A percentile compares a stretch with the other conserved stretches of the same genome.
phyloP scores from a whole-genome alignment of 2,329 filamentous ascomycete species.

The Colletotrichum somersetense region DNA sequence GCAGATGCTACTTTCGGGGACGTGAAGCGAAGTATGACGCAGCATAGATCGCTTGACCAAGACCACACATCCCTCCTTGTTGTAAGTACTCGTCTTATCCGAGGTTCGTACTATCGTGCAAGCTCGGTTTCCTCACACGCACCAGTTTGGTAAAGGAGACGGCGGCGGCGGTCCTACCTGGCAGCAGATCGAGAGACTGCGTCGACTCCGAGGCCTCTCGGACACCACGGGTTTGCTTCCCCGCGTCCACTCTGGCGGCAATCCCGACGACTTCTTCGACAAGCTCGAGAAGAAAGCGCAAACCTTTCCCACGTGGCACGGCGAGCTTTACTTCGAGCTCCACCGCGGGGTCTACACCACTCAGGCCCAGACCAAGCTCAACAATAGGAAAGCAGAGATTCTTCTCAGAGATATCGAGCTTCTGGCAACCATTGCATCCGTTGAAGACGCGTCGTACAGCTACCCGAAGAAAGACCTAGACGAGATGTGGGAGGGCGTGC shows the following conservation, averaged over 20 bases:
- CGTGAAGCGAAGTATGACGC: slow-evolving; percentile 71
- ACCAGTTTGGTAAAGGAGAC: slow-evolving; percentile 73
- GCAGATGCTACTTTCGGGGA: slow-evolving; percentile 75
- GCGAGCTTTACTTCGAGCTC: slow-evolving; percentile 77
- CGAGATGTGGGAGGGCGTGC: slow-evolving; percentile 75
- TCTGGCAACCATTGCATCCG: slow-evolving; percentile 71
- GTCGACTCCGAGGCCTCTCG: slow-evolving; percentile 72
- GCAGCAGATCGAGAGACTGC: slow-evolving; percentile 75
- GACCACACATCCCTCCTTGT: slow-evolving; percentile 72
- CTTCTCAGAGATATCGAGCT: slow-evolving; percentile 75
- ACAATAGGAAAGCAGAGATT: slow-evolving; percentile 74
- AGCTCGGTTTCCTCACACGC: background rate
- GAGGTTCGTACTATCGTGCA: too few species aligned
- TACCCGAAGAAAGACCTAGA: slow-evolving; percentile 77
- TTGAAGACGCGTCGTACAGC: slow-evolving; percentile 66
- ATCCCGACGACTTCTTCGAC: slow-evolving; percentile 76
- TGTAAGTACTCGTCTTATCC: slow-evolving; percentile 50
- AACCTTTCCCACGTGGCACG: slow-evolving; percentile 76
- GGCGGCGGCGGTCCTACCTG: slow-evolving; percentile 76
- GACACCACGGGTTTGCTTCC: slow-evolving; percentile 71
- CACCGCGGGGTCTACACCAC: slow-evolving; percentile 78
- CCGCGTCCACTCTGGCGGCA: slow-evolving; percentile 72
- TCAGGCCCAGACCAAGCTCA: slow-evolving; percentile 76
- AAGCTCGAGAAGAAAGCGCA: slow-evolving; percentile 70
- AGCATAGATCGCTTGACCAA: slow-evolving; percentile 76